Evolutionary conservation across 129 eudicot species (phyloP).

Genomic region (Dittrichia graveolens): DNA sequence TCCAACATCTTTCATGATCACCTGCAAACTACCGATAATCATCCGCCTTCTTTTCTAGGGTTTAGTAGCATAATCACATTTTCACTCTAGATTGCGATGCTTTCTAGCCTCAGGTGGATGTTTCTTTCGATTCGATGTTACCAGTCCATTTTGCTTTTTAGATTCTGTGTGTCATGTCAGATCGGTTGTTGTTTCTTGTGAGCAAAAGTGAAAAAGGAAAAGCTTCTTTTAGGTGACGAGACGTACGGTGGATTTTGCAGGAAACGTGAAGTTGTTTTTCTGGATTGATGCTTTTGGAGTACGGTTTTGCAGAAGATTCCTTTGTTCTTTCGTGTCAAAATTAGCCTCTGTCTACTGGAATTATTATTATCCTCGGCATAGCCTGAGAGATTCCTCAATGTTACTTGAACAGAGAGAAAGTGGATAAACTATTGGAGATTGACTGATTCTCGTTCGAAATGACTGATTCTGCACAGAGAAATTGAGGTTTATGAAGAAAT

Average conservation of each 20-base stretch:
- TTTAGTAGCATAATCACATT: constrained; percentile 8
- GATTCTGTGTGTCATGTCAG: constrained; percentile 16
- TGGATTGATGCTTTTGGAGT: constrained; percentile 21
- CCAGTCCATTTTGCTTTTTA: background rate
- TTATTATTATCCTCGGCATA: constrained; percentile 13
- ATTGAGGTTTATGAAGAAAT: background rate
- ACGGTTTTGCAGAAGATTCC: constrained; percentile 33
- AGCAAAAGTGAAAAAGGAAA: constrained; percentile 3
- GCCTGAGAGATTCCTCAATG: constrained; percentile 26
- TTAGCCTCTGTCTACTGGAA: constrained; percentile 9
- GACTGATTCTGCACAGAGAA: background rate
- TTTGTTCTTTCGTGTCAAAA: constrained; percentile 25
- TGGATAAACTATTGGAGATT: constrained; percentile 3
- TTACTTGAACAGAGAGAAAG: background rate
- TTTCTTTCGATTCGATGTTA: background rate
- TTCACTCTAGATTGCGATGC: constrained; percentile 13
- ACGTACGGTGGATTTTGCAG: constrained; percentile 13
- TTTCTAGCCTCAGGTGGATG: background rate
- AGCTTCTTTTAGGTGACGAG: constrained; percentile 18
- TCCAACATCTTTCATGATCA: constrained; percentile 19
- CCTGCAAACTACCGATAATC: background rate
- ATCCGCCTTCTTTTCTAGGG: no score
- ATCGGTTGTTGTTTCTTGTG: constrained; percentile 28
- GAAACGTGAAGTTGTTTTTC: constrained; percentile 27
- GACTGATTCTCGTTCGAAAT: background rate